Conservation (phyloP, 2,329 filamentous ascomycete species). For the Sporothrix schenckii region DNA sequence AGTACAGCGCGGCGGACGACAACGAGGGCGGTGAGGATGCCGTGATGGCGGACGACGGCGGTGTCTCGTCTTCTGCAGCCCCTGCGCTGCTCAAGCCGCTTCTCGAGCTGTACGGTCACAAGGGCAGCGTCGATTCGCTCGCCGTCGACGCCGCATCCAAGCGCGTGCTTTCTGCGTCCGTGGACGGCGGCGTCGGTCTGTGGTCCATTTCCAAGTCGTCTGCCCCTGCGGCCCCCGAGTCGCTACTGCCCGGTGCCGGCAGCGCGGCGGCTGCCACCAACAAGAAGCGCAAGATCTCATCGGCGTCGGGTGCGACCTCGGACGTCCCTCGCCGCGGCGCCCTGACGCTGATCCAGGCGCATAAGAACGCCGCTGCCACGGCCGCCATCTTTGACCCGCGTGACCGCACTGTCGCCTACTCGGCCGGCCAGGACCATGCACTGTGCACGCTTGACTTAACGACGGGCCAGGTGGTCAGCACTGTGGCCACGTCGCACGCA, state of each 20-base stretch:
- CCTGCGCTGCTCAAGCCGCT: conserved; percentile 32
- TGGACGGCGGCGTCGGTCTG: conserved; percentile 81
- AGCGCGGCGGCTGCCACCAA: conserved; percentile 46
- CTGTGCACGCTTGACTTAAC: conserved; percentile 89
- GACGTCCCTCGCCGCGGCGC: conserved; percentile 73
- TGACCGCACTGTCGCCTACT: conserved; percentile 88
- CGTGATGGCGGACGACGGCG: conserved; percentile 67
- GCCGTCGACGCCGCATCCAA: conserved; percentile 70
- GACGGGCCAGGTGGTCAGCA: conserved; percentile 76
- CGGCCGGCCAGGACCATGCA: conserved; percentile 86
- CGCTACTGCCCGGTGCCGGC: conserved; percentile 68
- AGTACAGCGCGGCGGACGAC: conserved; percentile 71
- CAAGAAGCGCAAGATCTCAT: conserved; percentile 72
- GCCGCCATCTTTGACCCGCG: conserved; percentile 82
- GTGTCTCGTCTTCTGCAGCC: conserved; percentile 46
- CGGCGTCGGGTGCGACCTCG: conserved; percentile 50
- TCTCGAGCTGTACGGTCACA: conserved; percentile 44
- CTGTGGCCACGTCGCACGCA: conserved; percentile 79
- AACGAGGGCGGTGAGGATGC: conserved; percentile 66
- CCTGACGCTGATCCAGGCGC: conserved; percentile 70
- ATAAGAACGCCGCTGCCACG: conserved; percentile 66
- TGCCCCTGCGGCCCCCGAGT: conserved; percentile 65
- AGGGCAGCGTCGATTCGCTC: conserved; percentile 70
- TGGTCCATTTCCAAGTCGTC: conserved; percentile 69
- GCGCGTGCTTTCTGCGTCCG: conserved; percentile 81